Percentiles rank a stretch among this genome's conserved stretches.
Evolutionary conservation across 345 rosid genomes (phyloP).

Genomic region (Hypericum androsaemum): DNA sequence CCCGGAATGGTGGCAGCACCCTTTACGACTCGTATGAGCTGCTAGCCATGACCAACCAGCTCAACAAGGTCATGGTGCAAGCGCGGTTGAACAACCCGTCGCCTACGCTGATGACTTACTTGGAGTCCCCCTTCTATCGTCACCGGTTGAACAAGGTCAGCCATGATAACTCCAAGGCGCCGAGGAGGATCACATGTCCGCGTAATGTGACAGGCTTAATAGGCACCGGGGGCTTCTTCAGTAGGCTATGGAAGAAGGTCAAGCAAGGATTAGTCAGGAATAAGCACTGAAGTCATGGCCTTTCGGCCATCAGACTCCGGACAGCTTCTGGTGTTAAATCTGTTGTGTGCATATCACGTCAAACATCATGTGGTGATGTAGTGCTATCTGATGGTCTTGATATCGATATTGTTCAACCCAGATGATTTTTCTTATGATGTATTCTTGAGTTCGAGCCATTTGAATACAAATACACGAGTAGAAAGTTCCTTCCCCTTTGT

Average conservation of each 20-base stretch:
- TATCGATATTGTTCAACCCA: too few relatives aligned
- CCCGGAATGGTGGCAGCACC: slow-evolving; percentile 24
- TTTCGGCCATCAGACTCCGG: not conserved
- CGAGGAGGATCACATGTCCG: slow-evolving; percentile 13
- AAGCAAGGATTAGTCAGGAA: slow-evolving; percentile 23
- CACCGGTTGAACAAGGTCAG: slow-evolving; percentile 11
- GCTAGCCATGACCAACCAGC: slow-evolving; percentile 28
- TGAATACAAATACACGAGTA: too few relatives aligned
- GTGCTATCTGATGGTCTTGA: too few relatives aligned
- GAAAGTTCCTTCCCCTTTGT: too few relatives aligned
- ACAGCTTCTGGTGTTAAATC: too few relatives aligned
- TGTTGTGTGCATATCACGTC: too few relatives aligned
- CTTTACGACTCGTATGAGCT: slow-evolving; percentile 41
- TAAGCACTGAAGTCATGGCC: slow-evolving; percentile 5
- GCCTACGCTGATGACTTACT: slow-evolving; percentile 7
- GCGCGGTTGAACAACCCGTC: slow-evolving; percentile 13
- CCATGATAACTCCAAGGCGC: slow-evolving; percentile 14
- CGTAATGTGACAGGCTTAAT: too few relatives aligned
- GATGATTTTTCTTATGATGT: too few relatives aligned
- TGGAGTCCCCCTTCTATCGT: slow-evolving; percentile 20
- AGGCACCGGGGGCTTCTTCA: slow-evolving; percentile 16
- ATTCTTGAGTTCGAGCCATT: too few relatives aligned
- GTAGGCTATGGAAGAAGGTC: slow-evolving; percentile 38
- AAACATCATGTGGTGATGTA: too few relatives aligned
- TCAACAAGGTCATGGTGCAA: slow-evolving; percentile 33